A percentile compares a stretch with the other conserved stretches of the same genome.
Conservation (phyloP, 345 rosid genomes). For the Linum trigynum region DNA sequence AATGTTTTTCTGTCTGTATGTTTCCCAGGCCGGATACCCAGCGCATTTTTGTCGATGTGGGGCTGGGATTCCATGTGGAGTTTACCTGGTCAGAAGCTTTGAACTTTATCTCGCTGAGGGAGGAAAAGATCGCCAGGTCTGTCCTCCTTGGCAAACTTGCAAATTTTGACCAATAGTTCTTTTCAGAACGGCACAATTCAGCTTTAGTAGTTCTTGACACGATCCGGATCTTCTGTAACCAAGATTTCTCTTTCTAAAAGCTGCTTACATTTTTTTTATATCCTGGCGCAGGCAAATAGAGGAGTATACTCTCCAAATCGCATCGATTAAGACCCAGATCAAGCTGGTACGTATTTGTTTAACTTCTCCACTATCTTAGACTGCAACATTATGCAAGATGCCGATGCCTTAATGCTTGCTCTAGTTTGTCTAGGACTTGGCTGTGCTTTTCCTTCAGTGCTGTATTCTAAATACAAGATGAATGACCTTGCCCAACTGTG, state of each 20-base stretch:
- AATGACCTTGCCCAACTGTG: too few species aligned
- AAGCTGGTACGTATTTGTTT: slow-evolving; percentile 36
- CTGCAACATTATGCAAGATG: not conserved
- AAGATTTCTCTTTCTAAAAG: too few species aligned
- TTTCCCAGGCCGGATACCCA: slow-evolving; percentile 57
- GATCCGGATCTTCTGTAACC: too few species aligned
- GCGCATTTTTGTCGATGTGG: slow-evolving; percentile 58
- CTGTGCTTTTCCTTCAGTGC: too few species aligned
- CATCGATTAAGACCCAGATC: slow-evolving; percentile 74
- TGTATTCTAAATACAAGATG: too few species aligned
- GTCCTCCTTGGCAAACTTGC: not conserved
- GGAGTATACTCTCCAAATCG: slow-evolving; percentile 46
- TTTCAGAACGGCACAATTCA: too few species aligned
- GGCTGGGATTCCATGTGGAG: slow-evolving; percentile 78
- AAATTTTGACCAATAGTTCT: too few species aligned
- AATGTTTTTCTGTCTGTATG: not conserved
- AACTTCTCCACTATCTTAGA: not conserved
- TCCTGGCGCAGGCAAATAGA: slow-evolving; percentile 40
- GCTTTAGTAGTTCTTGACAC: too few species aligned
- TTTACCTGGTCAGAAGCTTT: slow-evolving; percentile 81
- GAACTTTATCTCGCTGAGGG: slow-evolving; percentile 42
- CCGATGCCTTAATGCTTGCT: too few species aligned
- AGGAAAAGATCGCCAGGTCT: slow-evolving; percentile 56
- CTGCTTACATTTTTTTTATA: too few species aligned
- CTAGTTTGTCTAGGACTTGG: too few species aligned